Conservation (phyloP, 371 early-diverging fungal genomes). For the Saksenaea oblongispora region DNA sequence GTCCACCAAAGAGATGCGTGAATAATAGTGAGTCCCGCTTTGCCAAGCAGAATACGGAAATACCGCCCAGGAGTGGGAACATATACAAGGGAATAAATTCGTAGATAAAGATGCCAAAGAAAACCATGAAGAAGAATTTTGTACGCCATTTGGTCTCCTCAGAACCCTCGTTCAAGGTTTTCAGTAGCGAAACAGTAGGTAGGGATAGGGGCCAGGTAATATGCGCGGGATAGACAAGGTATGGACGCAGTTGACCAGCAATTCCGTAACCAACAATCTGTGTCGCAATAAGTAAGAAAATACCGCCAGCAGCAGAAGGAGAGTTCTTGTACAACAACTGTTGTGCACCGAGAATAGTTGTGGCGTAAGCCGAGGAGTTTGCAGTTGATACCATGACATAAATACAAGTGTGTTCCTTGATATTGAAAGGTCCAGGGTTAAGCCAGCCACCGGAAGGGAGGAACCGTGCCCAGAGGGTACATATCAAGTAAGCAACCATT, state of each 20-base stretch:
- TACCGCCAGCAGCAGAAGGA: constrained; percentile 39
- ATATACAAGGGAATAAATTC: constrained; percentile 41
- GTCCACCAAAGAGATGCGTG: constrained; percentile 39
- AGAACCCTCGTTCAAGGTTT: constrained; percentile 62
- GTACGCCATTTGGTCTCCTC: constrained; percentile 59
- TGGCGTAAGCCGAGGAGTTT: constrained; percentile 31
- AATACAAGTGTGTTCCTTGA: constrained; percentile 39
- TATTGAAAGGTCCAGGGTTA: constrained; percentile 50
- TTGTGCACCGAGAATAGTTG: constrained; percentile 54
- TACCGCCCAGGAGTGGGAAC: constrained; percentile 41
- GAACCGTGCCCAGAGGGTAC: constrained; percentile 18
- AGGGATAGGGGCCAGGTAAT: constrained; percentile 88
- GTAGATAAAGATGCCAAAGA: constrained; percentile 29
- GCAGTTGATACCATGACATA: constrained; percentile 33
- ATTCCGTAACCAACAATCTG: constrained; percentile 81
- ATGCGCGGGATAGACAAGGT: constrained; percentile 75
- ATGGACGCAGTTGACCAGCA: constrained; percentile 73
- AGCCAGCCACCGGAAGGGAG: constrained; percentile 16
- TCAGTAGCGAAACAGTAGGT: constrained; percentile 69
- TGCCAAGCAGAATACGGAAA: constrained; percentile 40
- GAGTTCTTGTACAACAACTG: constrained; percentile 42
- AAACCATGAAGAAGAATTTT: constrained; percentile 48
- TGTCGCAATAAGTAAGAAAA: constrained; percentile 56
- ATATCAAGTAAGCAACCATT: constrained; percentile 29
- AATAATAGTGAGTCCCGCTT: constrained; percentile 43